phyloP scores from a whole-genome alignment of 306 rosid genomes.

The Cicer arietinum region DNA sequence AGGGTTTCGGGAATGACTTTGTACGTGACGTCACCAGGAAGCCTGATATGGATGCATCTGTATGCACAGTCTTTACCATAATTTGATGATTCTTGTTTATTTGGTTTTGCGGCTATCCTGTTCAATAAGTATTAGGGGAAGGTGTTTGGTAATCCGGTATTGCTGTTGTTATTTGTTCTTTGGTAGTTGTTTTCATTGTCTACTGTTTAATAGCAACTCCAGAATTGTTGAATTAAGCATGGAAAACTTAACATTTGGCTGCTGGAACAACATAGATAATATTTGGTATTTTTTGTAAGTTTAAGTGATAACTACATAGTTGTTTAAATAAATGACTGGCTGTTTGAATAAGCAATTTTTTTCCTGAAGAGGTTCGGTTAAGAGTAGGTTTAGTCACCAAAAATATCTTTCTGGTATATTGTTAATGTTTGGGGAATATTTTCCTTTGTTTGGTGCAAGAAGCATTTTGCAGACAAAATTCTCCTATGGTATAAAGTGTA shows the following conservation, averaged over 20 bases:
- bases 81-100: conserved; percentile 18
- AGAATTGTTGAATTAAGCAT: conserved; percentile 29
- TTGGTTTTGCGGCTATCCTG: conserved; percentile 9
- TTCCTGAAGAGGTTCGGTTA: neutral
- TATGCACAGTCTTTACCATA: conserved; percentile 44
- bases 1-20: conserved; percentile 65
- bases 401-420: neutral
- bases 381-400: conserved; percentile 7
- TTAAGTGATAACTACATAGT: conserved; percentile 26
- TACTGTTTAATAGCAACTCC: neutral
- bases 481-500: no score
- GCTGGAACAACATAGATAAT: conserved; percentile 1
- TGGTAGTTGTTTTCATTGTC: neutral
- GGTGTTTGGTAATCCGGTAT: neutral
- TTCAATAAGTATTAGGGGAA: conserved; percentile 17
- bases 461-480: neutral
- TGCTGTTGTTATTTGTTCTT: conserved; percentile 7
- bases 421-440: neutral
- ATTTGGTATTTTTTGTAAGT: neutral
- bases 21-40: conserved; percentile 55
- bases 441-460: conserved; percentile 2
- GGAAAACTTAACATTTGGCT: conserved; percentile 15
- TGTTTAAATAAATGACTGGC: conserved; percentile 6
- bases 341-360: neutral
- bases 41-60: conserved; percentile 53